A percentile compares a stretch with the other conserved stretches of the same genome.
phyloP scores from a whole-genome alignment of 106 monocot species.

The Acanthochlamys bracteata region DNA sequence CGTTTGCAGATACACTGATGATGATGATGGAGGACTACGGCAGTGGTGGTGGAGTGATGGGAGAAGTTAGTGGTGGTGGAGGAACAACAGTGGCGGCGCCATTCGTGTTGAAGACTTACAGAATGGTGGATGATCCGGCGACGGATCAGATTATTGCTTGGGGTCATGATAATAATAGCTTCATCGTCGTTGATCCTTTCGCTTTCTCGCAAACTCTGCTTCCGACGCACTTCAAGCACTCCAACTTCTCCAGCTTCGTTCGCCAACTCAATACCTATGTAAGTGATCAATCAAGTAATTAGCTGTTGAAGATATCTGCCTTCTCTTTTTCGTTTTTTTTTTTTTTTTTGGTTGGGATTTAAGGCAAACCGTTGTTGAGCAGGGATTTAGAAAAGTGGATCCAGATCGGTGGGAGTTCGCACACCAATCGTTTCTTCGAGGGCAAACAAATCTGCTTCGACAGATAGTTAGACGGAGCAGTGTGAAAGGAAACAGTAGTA shows the following conservation, averaged over 20 bases:
- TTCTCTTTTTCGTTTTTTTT: neutral
- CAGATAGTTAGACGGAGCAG: constrained; percentile 11
- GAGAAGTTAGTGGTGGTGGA: neutral
- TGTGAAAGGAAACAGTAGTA: neutral
- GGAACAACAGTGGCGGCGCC: constrained; percentile 11
- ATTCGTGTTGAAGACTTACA: constrained; percentile 25
- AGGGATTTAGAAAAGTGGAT: constrained; percentile 35
- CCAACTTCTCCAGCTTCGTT: constrained; percentile 93
- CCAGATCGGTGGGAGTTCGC: constrained; percentile 29
- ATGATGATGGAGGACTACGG: too few relatives aligned
- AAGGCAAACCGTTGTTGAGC: neutral
- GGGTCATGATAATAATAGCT: constrained; percentile 18
- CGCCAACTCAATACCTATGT: constrained; percentile 93
- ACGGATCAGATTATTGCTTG: constrained; percentile 18
- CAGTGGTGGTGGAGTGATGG: neutral
- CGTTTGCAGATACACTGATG: too few relatives aligned
- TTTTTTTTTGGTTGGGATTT: neutral
- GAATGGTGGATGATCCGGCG: constrained; percentile 18
- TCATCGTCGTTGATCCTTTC: constrained; percentile 22
- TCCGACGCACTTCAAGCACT: constrained; percentile 76
- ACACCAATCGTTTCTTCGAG: constrained; percentile 20
- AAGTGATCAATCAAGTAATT: neutral
- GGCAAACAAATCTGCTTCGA: constrained; percentile 13
- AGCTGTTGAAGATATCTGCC: neutral
- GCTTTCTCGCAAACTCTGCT: constrained; percentile 14